Percentiles rank a stretch among this genome's conserved stretches.
Conservation (phyloP, 495 filamentous ascomycete species). For the Extremus antarcticus region DNA sequence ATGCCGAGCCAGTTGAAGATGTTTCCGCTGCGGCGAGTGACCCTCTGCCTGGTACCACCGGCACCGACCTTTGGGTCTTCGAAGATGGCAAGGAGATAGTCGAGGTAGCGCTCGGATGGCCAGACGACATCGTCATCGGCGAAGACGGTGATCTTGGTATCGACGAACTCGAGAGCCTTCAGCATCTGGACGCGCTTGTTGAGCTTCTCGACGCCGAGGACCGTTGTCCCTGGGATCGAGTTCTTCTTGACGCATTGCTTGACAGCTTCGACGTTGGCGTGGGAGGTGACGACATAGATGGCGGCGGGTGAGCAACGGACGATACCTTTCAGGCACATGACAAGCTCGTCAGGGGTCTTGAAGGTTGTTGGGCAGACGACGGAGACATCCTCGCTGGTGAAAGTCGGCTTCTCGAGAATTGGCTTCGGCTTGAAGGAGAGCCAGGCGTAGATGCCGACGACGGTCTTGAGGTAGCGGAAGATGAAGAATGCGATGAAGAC, state of each 20-base stretch:
- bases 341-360: conserved; percentile 6
- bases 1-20: conserved; percentile 24
- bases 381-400: conserved; percentile 9
- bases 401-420: conserved; percentile 5
- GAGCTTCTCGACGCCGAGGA: conserved; percentile 10
- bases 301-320: conserved; percentile 2
- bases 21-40: conserved; percentile 3
- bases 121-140: conserved; percentile 22
- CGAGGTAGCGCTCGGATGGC: conserved; percentile 15
- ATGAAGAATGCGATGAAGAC: conserved; percentile 9
- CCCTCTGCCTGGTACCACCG: conserved; percentile 18
- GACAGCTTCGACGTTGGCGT: not conserved
- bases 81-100: conserved; percentile 20
- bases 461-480: conserved; percentile 11
- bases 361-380: conserved; percentile 16
- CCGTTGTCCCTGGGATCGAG: not conserved
- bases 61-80: conserved; percentile 17
- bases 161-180: conserved; percentile 9
- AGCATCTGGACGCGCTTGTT: conserved; percentile 18
- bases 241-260: not conserved
- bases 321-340: conserved; percentile 5
- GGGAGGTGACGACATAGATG: conserved; percentile 9
- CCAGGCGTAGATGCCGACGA: conserved; percentile 12
- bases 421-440: conserved; percentile 5
- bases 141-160: conserved; percentile 18